These are phyloP conservation scores for Lumnitzera littorea DNA, from an alignment of 345 rosid genomes.

Conservation along the genomic window DNA sequence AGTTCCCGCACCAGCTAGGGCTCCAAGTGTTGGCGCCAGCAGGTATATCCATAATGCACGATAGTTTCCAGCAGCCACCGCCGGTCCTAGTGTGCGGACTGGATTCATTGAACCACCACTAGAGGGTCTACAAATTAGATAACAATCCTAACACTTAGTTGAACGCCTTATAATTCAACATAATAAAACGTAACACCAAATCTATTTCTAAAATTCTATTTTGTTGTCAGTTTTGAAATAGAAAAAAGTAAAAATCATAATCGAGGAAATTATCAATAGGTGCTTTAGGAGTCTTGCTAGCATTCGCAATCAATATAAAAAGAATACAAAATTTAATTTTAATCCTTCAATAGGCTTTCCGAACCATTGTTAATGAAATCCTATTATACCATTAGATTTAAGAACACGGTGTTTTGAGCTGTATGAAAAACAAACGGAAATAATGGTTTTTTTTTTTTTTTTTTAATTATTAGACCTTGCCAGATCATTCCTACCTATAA, in stretches of 20 bases:
- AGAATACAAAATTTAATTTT: too few species aligned
- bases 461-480: too few species aligned
- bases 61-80: conserved; percentile 89
- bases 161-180: not conserved
- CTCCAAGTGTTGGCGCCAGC: conserved; percentile 87
- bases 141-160: not conserved
- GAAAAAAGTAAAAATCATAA: not conserved
- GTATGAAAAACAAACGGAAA: too few species aligned
- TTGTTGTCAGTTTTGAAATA: not conserved
- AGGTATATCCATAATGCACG: conserved; percentile 67
- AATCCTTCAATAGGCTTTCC: too few species aligned
- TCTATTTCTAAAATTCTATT: not conserved
- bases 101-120: conserved; percentile 88
- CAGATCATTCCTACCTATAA: too few species aligned
- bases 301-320: too few species aligned
- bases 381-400: too few species aligned
- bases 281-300: too few species aligned
- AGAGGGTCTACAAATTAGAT: conserved; percentile 42
- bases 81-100: conserved; percentile 85
- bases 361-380: too few species aligned
- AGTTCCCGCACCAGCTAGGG: conserved; percentile 62
- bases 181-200: not conserved
- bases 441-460: too few species aligned
- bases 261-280: too few species aligned
- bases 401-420: too few species aligned